phyloP scores from a whole-genome alignment of 164 flowering plant genomes.

The Paratinospora sagittata region DNA sequence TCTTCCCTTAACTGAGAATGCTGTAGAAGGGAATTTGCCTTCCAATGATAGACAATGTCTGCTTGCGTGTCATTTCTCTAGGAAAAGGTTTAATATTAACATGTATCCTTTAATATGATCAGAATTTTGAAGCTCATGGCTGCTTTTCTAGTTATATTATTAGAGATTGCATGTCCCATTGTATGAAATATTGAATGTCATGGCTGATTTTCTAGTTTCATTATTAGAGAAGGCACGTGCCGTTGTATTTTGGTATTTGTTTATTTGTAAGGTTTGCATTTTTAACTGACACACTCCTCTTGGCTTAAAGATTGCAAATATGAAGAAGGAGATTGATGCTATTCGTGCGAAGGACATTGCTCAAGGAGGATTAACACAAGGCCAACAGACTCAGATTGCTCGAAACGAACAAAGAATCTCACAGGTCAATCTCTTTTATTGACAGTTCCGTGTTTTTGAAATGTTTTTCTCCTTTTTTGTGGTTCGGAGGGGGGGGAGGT shows the following conservation, averaged over 20 bases:
- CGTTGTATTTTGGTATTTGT: not conserved
- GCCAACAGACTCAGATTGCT: slow-evolving; percentile 99
- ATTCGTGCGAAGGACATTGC: slow-evolving; percentile 90
- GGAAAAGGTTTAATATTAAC: no score
- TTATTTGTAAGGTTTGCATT: not conserved
- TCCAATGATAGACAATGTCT: no score
- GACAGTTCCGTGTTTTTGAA: not conserved
- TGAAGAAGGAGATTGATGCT: slow-evolving; percentile 97
- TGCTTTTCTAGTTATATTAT: no score
- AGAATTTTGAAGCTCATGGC: no score
- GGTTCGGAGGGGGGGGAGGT: not conserved
- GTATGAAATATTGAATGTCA: no score
- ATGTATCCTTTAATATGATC: no score
- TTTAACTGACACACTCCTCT: not conserved
- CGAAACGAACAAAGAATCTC: slow-evolving; percentile 90
- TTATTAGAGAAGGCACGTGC: not conserved
- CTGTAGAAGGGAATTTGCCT: no score
- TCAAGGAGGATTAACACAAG: slow-evolving; percentile 98
- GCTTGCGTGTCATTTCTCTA: no score
- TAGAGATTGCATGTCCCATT: no score
- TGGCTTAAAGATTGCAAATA: slow-evolving; percentile 65
- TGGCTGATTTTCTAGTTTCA: no score
- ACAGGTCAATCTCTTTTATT: slow-evolving; percentile 46
- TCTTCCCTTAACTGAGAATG: no score
- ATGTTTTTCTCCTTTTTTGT: not conserved